Percentiles rank a stretch among this genome's conserved stretches.
Evolutionary conservation across 306 rosid species (phyloP).

Genomic region (Prunus padus): DNA sequence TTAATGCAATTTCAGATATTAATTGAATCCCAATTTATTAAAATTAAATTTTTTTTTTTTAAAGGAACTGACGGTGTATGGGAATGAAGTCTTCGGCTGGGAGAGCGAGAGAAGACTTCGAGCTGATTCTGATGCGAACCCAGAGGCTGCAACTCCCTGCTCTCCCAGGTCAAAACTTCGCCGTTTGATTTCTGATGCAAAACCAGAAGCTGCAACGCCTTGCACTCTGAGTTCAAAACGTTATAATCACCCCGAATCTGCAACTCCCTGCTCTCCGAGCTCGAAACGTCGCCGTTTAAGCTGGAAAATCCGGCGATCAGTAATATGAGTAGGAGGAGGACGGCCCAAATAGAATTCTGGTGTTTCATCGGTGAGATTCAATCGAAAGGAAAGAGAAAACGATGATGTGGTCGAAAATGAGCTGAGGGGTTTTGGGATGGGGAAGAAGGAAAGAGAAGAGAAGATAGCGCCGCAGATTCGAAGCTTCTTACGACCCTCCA

Average conservation of each 20-base stretch:
- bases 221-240: not conserved
- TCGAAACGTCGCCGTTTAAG: conserved; percentile 6
- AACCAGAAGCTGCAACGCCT: not conserved
- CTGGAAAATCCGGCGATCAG: not conserved
- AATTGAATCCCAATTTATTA: not conserved
- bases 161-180: conserved; percentile 1
- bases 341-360: not conserved
- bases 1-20: not conserved
- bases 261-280: not conserved
- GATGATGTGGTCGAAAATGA: not conserved
- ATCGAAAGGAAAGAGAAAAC: not conserved
- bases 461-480: conserved; percentile 32
- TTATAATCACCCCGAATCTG: not conserved
- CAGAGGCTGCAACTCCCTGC: conserved; percentile 19
- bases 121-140: not conserved
- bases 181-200: not conserved
- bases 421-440: not conserved
- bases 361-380: conserved; percentile 27
- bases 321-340: conserved; percentile 4
- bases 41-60: not conserved
- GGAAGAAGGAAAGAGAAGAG: not conserved
- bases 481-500: conserved; percentile 26
- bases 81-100: conserved; percentile 54
- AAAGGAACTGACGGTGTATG: conserved; percentile 40
- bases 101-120: conserved; percentile 21